Base-by-base conservation (phyloP, 768 basidiomycete species). In the Hygrophorus russula region DNA sequence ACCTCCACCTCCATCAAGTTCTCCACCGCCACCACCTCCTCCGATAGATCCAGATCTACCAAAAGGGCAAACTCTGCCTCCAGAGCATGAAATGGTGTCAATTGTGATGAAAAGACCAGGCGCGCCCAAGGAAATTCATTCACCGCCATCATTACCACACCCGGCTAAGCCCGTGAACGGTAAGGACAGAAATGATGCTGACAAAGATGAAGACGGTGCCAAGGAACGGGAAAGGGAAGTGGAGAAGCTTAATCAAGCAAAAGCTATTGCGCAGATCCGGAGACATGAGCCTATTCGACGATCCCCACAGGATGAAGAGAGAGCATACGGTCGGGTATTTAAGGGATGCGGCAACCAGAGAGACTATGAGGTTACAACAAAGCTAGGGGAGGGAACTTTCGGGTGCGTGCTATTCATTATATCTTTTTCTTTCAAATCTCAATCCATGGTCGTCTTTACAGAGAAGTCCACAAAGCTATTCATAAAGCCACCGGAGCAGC, bases 301-400 rank as follows among this genome's bases (percentile, higher is more conserved):
- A 42, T 64, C 80, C 8, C 61, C 67, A 29, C 74, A 81, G 48
- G 74, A 83, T 45, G 88, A 91, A 51, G 59, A 69, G 49, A 66
- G 68, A 36, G 78, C 75, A 0, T 90, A 86, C 56, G 80, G 82
- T 28, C 69, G 74, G 44, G 60, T 59, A 12, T 86, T 91, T 53
- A 62, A 65, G 30, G 81, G 89, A 4, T 81, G 82, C 59, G 83
- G 85, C 7, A 56, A 67, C 44, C 74, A 92, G 49, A 63, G 63
- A 12, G 86, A 87, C 50, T 97, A 96, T 58, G 76, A 81, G 44
- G 69, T 80, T 11, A 81, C 82, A 33, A 82, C 80, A 2, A 96
- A 97, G 62, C 66, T 98, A 12, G 94, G 94, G 30, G 94, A 97
- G 60, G 94, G 94, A 3, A 98, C 94, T 19, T 98, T 98, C 60